Conservation (phyloP, 2,329 filamentous ascomycete genomes). For the Stagonosporopsis vannaccii region DNA sequence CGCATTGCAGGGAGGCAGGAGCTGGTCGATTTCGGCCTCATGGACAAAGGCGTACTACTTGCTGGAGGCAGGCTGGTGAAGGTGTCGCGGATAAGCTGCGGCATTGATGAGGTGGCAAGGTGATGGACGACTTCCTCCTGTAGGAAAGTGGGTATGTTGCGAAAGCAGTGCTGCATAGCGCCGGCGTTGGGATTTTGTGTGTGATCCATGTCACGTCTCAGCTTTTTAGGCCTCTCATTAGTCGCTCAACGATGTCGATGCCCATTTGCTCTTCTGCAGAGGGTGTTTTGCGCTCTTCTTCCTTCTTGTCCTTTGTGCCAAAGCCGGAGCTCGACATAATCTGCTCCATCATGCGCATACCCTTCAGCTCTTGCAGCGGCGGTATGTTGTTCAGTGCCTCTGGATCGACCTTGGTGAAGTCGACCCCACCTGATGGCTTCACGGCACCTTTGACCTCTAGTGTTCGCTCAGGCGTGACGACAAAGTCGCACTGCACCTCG, state of each 20-base stretch:
- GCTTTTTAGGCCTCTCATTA: slow-evolving; percentile 41
- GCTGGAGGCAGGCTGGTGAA: slow-evolving; percentile 20
- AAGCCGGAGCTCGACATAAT: slow-evolving; percentile 40
- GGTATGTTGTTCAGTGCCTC: slow-evolving; percentile 51
- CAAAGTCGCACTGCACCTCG: slow-evolving; percentile 53
- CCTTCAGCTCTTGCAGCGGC: slow-evolving; percentile 45
- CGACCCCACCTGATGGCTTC: slow-evolving; percentile 48
- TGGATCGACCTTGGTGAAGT: slow-evolving; percentile 49
- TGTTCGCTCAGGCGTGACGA: slow-evolving; percentile 48
- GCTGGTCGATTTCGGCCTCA: slow-evolving; percentile 16
- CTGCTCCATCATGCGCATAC: slow-evolving; percentile 46
- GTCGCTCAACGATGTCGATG: slow-evolving; percentile 41
- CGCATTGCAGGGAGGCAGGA: slow-evolving; percentile 13
- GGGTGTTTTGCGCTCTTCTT: slow-evolving; percentile 10
- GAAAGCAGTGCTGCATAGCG: neutral
- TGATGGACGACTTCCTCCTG: neutral
- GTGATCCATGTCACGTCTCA: neutral
- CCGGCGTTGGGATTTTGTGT: neutral
- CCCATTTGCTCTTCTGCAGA: slow-evolving; percentile 43
- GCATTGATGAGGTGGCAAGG: neutral
- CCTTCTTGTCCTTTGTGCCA: slow-evolving; percentile 7
- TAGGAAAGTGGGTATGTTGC: no score
- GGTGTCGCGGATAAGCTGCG: slow-evolving; percentile 20
- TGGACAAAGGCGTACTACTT: slow-evolving; percentile 16
- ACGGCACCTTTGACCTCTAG: slow-evolving; percentile 36